Percentiles rank a stretch among this genome's conserved stretches.
Conservation (phyloP, 768 basidiomycete species). For the Mycena haematopus region DNA sequence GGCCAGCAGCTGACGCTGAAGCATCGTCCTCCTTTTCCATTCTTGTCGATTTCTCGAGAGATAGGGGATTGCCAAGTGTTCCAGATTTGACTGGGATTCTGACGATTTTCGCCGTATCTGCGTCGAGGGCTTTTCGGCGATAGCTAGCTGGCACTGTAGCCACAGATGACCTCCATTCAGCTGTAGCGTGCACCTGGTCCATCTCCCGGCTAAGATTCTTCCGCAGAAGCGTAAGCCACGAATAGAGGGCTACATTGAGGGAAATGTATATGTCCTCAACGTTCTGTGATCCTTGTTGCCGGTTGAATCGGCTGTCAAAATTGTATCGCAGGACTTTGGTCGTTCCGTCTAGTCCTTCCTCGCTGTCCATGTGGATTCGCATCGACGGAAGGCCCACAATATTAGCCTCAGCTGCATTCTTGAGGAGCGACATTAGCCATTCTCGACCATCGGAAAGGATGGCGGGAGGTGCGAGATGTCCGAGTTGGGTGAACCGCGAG, state of each 20-base stretch:
- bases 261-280: constrained; percentile 86
- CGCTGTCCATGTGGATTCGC: constrained; percentile 81
- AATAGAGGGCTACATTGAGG: constrained; percentile 80
- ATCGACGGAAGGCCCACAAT: constrained; percentile 85
- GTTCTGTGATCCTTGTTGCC: constrained; percentile 56
- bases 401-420: constrained; percentile 68
- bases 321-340: constrained; percentile 62
- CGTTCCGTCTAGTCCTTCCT: constrained; percentile 55
- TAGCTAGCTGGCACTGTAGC: constrained; percentile 36
- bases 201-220: constrained; percentile 80
- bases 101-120: constrained; percentile 33
- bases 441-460: constrained; percentile 47
- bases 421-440: constrained; percentile 69
- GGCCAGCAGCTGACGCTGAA: constrained; percentile 4
- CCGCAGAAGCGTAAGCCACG: constrained; percentile 80
- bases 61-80: constrained; percentile 14
- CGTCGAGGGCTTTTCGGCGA: constrained; percentile 49
- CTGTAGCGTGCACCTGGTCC: constrained; percentile 69
- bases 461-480: constrained; percentile 51
- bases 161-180: constrained; percentile 56
- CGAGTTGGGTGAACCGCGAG: constrained; percentile 71
- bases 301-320: constrained; percentile 74
- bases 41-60: constrained; percentile 3
- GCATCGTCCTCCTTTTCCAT: constrained; percentile 2
- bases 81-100: constrained; percentile 21